Evolutionary conservation across 257 asterid species (phyloP), one percentile per base, ranked within the genome.

Genomic region (Capsicum chinense): DNA sequence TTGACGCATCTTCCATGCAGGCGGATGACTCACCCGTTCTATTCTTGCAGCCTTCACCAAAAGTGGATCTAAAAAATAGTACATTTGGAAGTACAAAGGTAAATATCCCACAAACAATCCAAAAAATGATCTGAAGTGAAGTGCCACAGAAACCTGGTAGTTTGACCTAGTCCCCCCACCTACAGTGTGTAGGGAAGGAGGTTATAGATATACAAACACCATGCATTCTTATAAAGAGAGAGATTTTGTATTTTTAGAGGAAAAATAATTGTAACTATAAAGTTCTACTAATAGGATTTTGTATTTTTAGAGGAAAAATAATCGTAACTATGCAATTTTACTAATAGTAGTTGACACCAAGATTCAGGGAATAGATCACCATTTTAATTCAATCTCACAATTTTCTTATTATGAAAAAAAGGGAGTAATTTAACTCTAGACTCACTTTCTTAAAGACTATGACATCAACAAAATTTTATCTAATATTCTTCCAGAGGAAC

Each of bases 1-100:
- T 92, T 95, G 98, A 84, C 94, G 98, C 99, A 97, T 95, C 99
- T 95, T 97, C 98, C 98, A 97, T 64, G 99, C 99, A 76, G 98
- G 98, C 79, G 96, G 98, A 63, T 97, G 94, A 84, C 86, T 90
- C 84, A 97, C 98, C 13, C 84, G 86, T 19, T 93, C 96, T 81
- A 0, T 21, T 21, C 21, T 21, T 21, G 21, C 21, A 21, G 21
- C 21, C 21, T 21, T 21, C 21, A 21, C 97, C 92, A 91, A 97
- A 90, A 16, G 98, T 97, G 98, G 98, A 79, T 93, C 98, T 97
- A 95, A 58, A 89, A 69, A 66, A 42, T 86, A 56, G 21, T 79
- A 80, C 52, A 83, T 79, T 79, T 58, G 79, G 70, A 33, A 66
- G 83, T 70, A 50, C 59, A 85, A 83, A 54, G 70, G 60, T 74